Percentiles rank a stretch among this genome's conserved stretches.
These are phyloP conservation scores for Protostelium mycophagum DNA, from an alignment of 78 protist species.

Conservation along the genomic window DNA sequence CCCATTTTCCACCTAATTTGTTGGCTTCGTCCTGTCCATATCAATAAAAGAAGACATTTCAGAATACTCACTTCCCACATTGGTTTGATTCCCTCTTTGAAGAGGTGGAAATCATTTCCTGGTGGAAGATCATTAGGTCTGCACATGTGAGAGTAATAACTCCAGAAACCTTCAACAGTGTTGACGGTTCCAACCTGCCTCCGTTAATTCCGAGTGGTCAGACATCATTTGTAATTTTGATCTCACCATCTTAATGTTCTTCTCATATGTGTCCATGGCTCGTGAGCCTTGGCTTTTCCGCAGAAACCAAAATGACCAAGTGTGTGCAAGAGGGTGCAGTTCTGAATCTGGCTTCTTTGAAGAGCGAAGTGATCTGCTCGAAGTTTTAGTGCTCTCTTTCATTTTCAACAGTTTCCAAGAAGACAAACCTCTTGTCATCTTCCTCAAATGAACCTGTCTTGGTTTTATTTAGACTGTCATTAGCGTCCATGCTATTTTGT, in stretches of 20 bases:
- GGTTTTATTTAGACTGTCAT: no score
- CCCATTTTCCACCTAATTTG: slow-evolving; percentile 57
- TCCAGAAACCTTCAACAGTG: slow-evolving; percentile 52
- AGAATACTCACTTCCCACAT: slow-evolving; percentile 34
- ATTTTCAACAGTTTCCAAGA: no score
- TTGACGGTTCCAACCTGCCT: neutral
- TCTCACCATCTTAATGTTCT: neutral
- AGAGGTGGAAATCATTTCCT: slow-evolving; percentile 48
- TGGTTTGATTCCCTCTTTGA: slow-evolving; percentile 58
- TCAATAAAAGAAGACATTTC: no score
- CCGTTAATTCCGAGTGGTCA: neutral
- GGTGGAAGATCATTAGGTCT: slow-evolving; percentile 46
- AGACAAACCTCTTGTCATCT: no score
- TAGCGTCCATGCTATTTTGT: no score
- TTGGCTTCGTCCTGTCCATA: slow-evolving; percentile 25
- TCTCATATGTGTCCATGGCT: neutral
- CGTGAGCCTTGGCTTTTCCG: neutral
- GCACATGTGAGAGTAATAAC: slow-evolving; percentile 52
- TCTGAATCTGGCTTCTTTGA: no score
- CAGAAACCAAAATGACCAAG: neutral
- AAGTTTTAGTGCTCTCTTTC: no score
- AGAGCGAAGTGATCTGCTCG: no score
- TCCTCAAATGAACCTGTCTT: no score
- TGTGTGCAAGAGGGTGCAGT: neutral
- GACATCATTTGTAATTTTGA: neutral